A percentile compares a stretch with the other conserved stretches of the same genome.
These are phyloP conservation scores for Pseudopyricularia javanii DNA, from an alignment of 2,329 filamentous ascomycete genomes.

Conservation along the genomic window DNA sequence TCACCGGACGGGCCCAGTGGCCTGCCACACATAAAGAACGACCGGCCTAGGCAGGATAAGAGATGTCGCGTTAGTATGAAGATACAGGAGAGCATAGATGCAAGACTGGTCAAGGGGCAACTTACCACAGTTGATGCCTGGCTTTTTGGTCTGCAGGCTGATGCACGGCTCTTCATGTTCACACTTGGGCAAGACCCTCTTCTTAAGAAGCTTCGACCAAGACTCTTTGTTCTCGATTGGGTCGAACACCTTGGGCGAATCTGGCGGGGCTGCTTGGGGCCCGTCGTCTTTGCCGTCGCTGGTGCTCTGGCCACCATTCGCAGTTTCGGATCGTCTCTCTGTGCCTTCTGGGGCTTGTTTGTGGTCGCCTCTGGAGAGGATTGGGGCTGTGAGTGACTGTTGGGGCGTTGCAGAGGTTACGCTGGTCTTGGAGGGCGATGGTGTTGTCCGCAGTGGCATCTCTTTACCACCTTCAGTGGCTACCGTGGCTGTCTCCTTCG, in stretches of 20 bases:
- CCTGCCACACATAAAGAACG: slow-evolving; percentile 52
- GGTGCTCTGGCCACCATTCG: not conserved
- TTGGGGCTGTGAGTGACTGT: not conserved
- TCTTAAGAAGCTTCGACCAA: slow-evolving; percentile 76
- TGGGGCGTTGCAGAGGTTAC: not conserved
- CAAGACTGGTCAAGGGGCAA: slow-evolving; percentile 5
- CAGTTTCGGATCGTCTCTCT: not conserved
- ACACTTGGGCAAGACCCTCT: slow-evolving; percentile 62
- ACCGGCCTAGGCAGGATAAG: slow-evolving; percentile 31
- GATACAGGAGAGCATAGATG: not conserved
- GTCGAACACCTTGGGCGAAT: slow-evolving; percentile 38
- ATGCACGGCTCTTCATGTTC: slow-evolving; percentile 85
- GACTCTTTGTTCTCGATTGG: slow-evolving; percentile 64
- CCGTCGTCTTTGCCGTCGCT: slow-evolving; percentile 7
- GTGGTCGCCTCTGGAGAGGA: not conserved
- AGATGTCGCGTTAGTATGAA: not conserved
- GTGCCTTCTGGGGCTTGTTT: not conserved
- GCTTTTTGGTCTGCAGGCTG: slow-evolving; percentile 73
- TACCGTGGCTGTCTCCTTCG: not conserved
- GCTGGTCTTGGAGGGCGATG: not conserved
- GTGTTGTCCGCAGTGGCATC: not conserved
- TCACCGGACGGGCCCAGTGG: slow-evolving; percentile 76
- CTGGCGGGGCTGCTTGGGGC: slow-evolving; percentile 1
- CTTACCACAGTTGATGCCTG: slow-evolving; percentile 67
- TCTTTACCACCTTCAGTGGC: not conserved